These are phyloP conservation scores for Globisporangium apiculatum DNA, from an alignment of 352 stramenopile species.

Conservation along the genomic window DNA sequence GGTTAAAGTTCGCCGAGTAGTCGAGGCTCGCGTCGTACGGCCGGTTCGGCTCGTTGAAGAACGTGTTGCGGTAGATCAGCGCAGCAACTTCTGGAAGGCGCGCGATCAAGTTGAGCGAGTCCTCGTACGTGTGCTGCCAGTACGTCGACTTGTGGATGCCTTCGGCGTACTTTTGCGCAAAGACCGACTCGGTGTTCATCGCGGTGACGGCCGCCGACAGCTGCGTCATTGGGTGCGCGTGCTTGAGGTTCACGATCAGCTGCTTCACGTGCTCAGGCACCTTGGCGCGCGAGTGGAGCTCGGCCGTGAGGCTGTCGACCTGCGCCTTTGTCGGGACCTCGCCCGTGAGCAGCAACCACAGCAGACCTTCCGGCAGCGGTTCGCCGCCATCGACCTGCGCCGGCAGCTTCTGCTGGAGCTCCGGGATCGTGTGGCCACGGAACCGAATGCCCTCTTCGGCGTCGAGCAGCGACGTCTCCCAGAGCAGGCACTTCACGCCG, in stretches of 20 bases:
- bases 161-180: constrained; percentile 95
- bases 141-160: constrained; percentile 98
- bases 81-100: constrained; percentile 96
- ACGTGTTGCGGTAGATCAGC: constrained; percentile 98
- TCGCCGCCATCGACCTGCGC: constrained; percentile 90
- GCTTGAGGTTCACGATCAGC: constrained; percentile 94
- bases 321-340: constrained; percentile 97
- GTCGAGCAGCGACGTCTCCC: constrained; percentile 96
- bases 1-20: constrained; percentile 98
- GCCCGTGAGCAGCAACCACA: constrained; percentile 97
- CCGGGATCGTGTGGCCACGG: constrained; percentile 97
- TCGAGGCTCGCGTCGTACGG: constrained; percentile 93
- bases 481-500: constrained; percentile 98
- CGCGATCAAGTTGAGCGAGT: constrained; percentile 97
- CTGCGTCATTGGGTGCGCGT: constrained; percentile 99
- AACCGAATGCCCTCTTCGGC: constrained; percentile 98
- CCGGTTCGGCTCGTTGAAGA: constrained; percentile 93
- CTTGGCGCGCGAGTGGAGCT: constrained; percentile 93
- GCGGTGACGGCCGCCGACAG: constrained; percentile 92
- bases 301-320: constrained; percentile 91
- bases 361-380: constrained; percentile 94
- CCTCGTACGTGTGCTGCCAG: constrained; percentile 97
- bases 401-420: constrained; percentile 95
- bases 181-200: constrained; percentile 94
- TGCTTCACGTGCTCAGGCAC: constrained; percentile 94